A percentile compares a stretch with the other conserved stretches of the same genome.
These are phyloP conservation scores for Umbelopsis vinacea DNA, from an alignment of 192 early-diverging fungal genomes.

Conservation along the genomic window DNA sequence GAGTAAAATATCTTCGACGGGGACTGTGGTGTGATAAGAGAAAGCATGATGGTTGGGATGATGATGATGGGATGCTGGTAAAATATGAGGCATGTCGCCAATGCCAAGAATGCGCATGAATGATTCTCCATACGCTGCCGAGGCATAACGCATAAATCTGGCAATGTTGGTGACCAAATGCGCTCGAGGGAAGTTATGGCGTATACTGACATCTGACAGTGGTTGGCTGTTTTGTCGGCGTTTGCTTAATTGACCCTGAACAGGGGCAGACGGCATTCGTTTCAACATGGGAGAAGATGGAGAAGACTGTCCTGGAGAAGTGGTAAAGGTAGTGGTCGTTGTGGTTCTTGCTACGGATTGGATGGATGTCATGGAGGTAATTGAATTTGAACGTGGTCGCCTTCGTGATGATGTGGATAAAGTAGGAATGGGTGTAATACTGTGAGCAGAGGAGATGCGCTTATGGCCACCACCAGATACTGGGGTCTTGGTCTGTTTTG, in stretches of 20 bases:
- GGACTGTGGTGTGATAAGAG: constrained; percentile 77
- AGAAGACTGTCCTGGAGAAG: constrained; percentile 17
- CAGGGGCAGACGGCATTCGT: constrained; percentile 23
- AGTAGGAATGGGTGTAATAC: constrained; percentile 6
- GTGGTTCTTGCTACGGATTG: constrained; percentile 33
- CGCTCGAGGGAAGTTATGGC: constrained; percentile 53
- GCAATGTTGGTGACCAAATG: constrained; percentile 70
- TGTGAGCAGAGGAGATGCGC: not conserved
- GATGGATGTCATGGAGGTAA: constrained; percentile 40
- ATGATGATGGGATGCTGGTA: constrained; percentile 47
- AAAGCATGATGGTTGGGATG: constrained; percentile 77
- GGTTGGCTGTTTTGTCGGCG: not conserved
- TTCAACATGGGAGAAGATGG: constrained; percentile 10
- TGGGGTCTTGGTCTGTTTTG: not conserved
- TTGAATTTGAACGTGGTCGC: constrained; percentile 31
- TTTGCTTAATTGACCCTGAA: constrained; percentile 1
- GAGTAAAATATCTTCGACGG: constrained; percentile 75
- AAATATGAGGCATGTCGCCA: constrained; percentile 45
- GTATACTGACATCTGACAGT: constrained; percentile 35
- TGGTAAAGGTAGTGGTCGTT: constrained; percentile 34
- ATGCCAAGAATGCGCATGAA: constrained; percentile 79
- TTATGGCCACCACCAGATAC: not conserved
- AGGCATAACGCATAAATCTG: constrained; percentile 71
- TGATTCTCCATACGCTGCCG: constrained; percentile 71
- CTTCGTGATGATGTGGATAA: constrained; percentile 12